Conservation (phyloP, 2,329 filamentous ascomycete species). For the Fusarium acutatum region DNA sequence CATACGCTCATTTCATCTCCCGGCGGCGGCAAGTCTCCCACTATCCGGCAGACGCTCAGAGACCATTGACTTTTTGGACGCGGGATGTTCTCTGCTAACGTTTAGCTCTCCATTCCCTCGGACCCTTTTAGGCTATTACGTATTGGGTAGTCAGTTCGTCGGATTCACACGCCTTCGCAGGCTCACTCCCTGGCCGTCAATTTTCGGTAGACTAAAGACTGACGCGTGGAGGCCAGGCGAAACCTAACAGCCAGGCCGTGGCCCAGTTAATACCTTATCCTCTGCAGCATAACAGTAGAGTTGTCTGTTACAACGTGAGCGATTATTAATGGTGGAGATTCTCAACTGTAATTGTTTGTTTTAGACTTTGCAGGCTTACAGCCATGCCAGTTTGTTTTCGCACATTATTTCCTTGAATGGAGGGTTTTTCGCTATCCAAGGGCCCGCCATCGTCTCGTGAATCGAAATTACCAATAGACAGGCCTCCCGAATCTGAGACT, state of each 20-base stretch:
- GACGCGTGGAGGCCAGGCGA: conserved; percentile 27
- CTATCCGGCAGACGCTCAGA: background rate
- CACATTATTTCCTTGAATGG: background rate
- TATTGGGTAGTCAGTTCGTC: conserved; percentile 23
- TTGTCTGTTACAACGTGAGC: conserved; percentile 14
- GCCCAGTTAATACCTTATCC: background rate
- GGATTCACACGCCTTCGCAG: background rate
- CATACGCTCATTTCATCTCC: background rate
- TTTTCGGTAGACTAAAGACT: conserved; percentile 14
- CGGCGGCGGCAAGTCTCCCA: conserved; percentile 1
- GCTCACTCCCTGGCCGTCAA: background rate
- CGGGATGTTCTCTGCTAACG: background rate
- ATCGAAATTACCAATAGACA: conserved; percentile 8
- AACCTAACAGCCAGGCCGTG: conserved; percentile 33
- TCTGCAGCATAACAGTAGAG: background rate
- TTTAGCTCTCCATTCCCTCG: conserved; percentile 11
- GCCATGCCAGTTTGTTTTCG: background rate
- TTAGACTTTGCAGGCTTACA: background rate
- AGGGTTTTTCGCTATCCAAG: background rate
- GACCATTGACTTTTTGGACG: background rate
- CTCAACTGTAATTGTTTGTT: background rate
- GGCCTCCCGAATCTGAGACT: background rate
- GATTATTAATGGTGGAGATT: conserved; percentile 9
- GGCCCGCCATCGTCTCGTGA: background rate
- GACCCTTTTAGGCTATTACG: conserved; percentile 22